Evolutionary conservation across 1,284 basidiomycete genomes (phyloP), one percentile per base, ranked within the genome.

Genomic region (Ceratobasidium sp.): DNA sequence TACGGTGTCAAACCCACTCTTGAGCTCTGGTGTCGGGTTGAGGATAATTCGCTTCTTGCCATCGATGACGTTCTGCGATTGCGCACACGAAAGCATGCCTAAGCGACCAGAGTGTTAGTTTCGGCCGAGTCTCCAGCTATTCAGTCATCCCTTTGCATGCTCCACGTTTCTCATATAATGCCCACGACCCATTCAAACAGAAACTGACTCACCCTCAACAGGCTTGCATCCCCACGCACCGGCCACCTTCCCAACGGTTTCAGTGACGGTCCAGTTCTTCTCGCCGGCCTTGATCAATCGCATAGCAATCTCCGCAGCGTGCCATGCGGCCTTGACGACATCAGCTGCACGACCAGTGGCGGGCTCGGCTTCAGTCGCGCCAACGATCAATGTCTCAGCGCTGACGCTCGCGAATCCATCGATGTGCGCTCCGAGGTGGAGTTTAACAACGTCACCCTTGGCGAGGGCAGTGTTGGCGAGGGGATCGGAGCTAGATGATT

Each of bases 31-130:
- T 53, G 88, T 89, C 45, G 96, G 96, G 86, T 97, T 96, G 76
- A 96, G 85, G 78, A 98, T 94, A 83, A 99, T 86, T 75, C 97
- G 91, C 88, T 98, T 99, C 89, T 97, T 98, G 78, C 96, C 96
- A 84, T 98, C 97, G 80, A 98, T 96, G 77, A 96, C 91, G 81
- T 97, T 96, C 83, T 97, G 93, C 41, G 90, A 88, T 83, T 98
- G 96, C 83, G 95, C 91, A 86, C 94, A 95, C 69, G 93, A 95
- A 48, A 96, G 89, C 93, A 95, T 96, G 60, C 93, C 93, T 94
- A 73, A 17, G 14, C 31, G 27, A 36, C 36, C 24, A 11, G 11
- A 17, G 41, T 36, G 22, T 64, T 36, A 72, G 31, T 36, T 44
- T 33, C 22, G 19, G 22, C 59, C 59, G 44, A 60, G 14, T 22